Evolutionary conservation across 306 rosid species (phyloP), one percentile per base, ranked within the genome.

Genomic region (Acacia acuminata): DNA sequence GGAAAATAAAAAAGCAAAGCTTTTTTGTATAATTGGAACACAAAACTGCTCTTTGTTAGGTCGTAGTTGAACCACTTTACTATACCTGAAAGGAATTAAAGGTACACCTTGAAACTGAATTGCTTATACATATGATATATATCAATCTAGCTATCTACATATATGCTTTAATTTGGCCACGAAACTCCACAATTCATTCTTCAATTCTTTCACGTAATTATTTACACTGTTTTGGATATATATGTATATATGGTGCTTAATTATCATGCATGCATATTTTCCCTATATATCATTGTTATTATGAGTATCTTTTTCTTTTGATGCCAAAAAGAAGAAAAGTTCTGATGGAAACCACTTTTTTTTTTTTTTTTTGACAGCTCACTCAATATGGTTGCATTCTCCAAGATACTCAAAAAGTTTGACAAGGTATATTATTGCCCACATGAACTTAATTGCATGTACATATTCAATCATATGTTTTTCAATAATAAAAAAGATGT

Each of bases 391-490:
- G 77, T 82, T 43, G 99, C 97, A 61, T 96, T 96, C 79, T 69
- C 90, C 5, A 96, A 96, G 75, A 96, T 96, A 38, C 84, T 96
- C 1, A 96, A 96, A 90, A 96, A 96, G 82, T 96, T 96, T 50
- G 99, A 96, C 83, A 96, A 96, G 98, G 99, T 96, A 83, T 6
- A 55, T 19, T 7, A 55, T 51, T 55, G 25, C 12, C 25, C 25
- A 19, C 11, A 43, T 53, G 24, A 20, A 56, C 61, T 19, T 7
- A 20, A 20, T 5, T 3, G 38, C 6, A 38, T 38, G 10, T 11
- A 69, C 42, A 69, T 67, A 9, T 65, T 53, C 76, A 63, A 50
- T 83, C 13, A 60, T 36, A 42, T 24, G 9, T 58, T 22, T n/a
- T 77, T 71, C 4, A 34, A 61, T 56, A 9, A 63, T 53, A 84